These are phyloP conservation scores for Podospora conica DNA, from an alignment of 495 filamentous ascomycete genomes.

Conservation along the genomic window DNA sequence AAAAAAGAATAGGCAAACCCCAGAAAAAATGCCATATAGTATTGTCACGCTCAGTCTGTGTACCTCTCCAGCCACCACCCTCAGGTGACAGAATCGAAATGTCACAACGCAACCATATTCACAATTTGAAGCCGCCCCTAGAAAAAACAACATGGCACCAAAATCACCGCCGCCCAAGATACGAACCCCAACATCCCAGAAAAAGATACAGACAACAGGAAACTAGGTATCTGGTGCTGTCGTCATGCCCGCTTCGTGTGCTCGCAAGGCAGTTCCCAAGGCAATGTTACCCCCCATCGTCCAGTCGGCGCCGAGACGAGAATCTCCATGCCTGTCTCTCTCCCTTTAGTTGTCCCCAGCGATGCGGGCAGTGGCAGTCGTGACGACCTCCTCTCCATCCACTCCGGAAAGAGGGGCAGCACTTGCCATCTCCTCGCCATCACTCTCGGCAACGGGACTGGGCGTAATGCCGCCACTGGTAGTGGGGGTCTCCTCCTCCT, in stretches of 20 bases:
- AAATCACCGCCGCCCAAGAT: background rate
- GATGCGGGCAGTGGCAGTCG: background rate
- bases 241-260: background rate
- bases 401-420: too few relatives aligned
- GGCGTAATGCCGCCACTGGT: background rate
- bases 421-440: background rate
- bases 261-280: background rate
- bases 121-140: background rate
- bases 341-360: background rate
- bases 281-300: background rate
- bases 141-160: background rate
- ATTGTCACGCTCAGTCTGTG: background rate
- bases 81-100: background rate
- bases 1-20: background rate
- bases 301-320: background rate
- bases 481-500: background rate
- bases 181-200: background rate
- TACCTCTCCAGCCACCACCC: background rate
- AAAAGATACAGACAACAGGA: background rate
- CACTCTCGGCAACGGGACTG: background rate
- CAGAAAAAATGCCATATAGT: background rate
- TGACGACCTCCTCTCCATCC: background rate
- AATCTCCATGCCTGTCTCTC: background rate
- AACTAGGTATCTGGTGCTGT: background rate
- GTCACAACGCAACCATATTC: background rate